These are phyloP conservation scores for Carex parvula DNA, from an alignment of 176 grass and related monocot genomes.

Conservation along the genomic window DNA sequence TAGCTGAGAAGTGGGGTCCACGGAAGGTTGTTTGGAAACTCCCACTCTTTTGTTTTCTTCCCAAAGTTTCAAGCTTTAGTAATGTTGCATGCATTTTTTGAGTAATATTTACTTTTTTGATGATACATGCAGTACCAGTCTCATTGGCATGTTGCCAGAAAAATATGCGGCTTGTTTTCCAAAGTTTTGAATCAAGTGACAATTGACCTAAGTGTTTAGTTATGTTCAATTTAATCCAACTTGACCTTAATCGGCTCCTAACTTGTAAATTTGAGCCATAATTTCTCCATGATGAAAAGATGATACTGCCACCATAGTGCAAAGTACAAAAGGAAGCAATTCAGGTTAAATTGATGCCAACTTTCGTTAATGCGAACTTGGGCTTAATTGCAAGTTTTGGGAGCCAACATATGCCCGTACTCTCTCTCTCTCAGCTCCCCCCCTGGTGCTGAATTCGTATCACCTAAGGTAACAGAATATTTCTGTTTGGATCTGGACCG, in stretches of 20 bases:
- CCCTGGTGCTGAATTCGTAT: too few species aligned
- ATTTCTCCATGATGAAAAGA: not conserved
- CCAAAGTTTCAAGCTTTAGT: not conserved
- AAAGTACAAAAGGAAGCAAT: not conserved
- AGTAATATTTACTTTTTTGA: not conserved
- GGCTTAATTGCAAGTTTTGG: not conserved
- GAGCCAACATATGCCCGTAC: slow-evolving; percentile 5
- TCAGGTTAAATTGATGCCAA: not conserved
- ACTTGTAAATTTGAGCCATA: not conserved
- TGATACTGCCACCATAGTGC: not conserved
- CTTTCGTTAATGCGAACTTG: not conserved
- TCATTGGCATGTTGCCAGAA: not conserved
- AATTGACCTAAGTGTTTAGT: not conserved
- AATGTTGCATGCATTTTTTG: not conserved
- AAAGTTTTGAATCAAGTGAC: not conserved
- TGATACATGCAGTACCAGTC: not conserved
- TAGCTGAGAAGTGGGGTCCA: slow-evolving; percentile 87
- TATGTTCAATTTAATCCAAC: not conserved
- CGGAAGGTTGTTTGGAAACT: slow-evolving; percentile 48
- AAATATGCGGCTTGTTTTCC: too few species aligned
- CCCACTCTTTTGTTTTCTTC: not conserved
- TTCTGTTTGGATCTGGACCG: too few species aligned
- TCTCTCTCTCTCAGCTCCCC: not conserved
- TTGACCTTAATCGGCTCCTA: not conserved
- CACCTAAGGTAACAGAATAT: too few species aligned